Percentiles rank a stretch among this genome's conserved stretches.
Evolutionary conservation across 164 flowering plant genomes (phyloP).

Genomic region (Tetracentron sinense): DNA sequence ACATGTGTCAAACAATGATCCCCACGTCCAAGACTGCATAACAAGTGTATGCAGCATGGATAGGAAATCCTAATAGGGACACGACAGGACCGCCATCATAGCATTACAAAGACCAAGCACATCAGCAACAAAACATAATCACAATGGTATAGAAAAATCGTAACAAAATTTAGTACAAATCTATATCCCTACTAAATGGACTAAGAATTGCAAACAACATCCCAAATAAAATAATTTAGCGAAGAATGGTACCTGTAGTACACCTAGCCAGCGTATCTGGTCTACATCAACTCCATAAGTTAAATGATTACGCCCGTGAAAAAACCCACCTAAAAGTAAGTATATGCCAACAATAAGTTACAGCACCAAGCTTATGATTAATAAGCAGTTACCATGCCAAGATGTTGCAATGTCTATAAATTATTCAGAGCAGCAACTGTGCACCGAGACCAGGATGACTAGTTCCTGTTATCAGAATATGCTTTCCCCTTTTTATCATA

Average conservation of each 20-base stretch:
- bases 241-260: conserved; percentile 54
- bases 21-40: too few species aligned
- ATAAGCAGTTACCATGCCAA: neutral
- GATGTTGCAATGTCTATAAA: too few species aligned
- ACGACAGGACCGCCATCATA: too few species aligned
- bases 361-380: neutral
- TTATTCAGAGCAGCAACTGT: neutral
- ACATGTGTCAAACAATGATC: too few species aligned
- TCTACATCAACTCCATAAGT: conserved; percentile 69
- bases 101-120: neutral
- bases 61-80: neutral
- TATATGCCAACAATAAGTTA: neutral
- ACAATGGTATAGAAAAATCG: neutral
- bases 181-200: neutral
- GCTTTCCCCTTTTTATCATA: too few species aligned
- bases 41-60: neutral
- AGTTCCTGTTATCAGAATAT: neutral
- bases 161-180: neutral
- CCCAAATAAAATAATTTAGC: neutral
- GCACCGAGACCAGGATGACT: neutral
- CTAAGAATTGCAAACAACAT: neutral
- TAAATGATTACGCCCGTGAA: conserved; percentile 61
- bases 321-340: conserved; percentile 61
- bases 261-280: conserved; percentile 65
- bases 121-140: neutral